Evolutionary conservation across 805 yeast genomes (phyloP), one percentile per base, ranked within the genome.

Genomic region (Cyberlindnera petersonii): DNA sequence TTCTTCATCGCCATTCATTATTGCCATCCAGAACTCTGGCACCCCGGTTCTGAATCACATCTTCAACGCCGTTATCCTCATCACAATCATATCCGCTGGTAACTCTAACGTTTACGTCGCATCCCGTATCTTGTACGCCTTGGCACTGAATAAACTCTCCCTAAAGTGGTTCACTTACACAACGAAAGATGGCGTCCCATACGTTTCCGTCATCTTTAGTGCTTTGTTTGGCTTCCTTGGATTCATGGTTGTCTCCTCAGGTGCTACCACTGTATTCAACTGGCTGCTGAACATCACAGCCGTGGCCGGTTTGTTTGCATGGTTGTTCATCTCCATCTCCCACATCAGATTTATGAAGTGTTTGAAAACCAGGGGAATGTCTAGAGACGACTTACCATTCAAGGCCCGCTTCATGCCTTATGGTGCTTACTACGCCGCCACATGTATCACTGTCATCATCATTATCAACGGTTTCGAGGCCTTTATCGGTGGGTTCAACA

Each of bases 261-360:
- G 72, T 40, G 83, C 83, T 41, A 55, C 58, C 28, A 68, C 71
- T 4, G 88, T 79, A 22, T 83, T 83, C 64, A 65, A 72, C 54
- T 83, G 89, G 89, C 67, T 83, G 43, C 63, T 82, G 49, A 82
- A 81, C 59, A 81, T 83, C 50, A 74, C 86, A n/a, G 84, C 85
- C 21, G 81, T 82, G 34, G 80, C 88, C 9, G 89, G 89, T 43
- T 69, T 82, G 48, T 78, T 82, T 49, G 72, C 85, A 14, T 81
- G 89, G 89, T 71, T 77, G 34, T 73, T 77, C 57, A 81, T 82
- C 44, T 69, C 79, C 21, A 60, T 73, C 32, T 67, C 83, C 3
- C 89, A 82, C 60, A 62, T 83, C 41, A 68, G 89, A 58, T 83
- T 82, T 63, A 82, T 82, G 80, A 60, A 66, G 28, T 79, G 82